Base-by-base conservation (phyloP, 1,284 basidiomycete genomes). In the Papiliotrema fonsecae region DNA sequence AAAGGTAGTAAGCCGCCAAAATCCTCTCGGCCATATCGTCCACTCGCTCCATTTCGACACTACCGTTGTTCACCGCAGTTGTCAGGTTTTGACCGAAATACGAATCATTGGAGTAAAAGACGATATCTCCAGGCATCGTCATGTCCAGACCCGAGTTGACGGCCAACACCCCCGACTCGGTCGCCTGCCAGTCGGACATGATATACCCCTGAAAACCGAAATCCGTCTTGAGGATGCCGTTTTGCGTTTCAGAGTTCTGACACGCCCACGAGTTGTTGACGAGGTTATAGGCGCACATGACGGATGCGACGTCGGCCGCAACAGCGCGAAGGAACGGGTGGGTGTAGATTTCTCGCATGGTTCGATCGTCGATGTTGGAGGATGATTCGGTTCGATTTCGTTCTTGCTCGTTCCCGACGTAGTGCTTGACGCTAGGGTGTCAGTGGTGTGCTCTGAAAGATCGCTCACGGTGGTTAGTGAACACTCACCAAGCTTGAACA, bases 121-220 rank as follows among this genome's bases (percentile, higher is more conserved):
- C 76, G 62, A 85, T 77, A 55, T 85, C 84, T 27, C 85, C 85
- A 2, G 86, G 86, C 76, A 76, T 76, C 38, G 70, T 68, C 73
- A 77, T 72, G 65, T 86, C 88, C 19, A 90, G 75, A 18, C 88
- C 87, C 13, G 75, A 73, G 52, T 79, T 63, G 25, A 57, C 79
- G 0, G 80, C 77, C 21, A 76, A 26, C 21, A 70, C 62, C 21
- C 84, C 58, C 76, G 79, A 57, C 81, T 78, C 2, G 79, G 76
- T 77, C 0, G 81, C 84, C 34, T 65, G 64, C 86, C 86, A 88
- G 69, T 88, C 86, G 50, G 76, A 78, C 71, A 81, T 76, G 45
- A 82, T 75, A 58, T 78, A 86, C 22, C 88, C 88, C 68, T 84
- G 83, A 78, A 88, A 91, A 3, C 83, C 85, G 48, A 82, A 77